These are phyloP conservation scores for Clonostachys rosea DNA, from an alignment of 2,329 filamentous ascomycete species.

Conservation along the genomic window DNA sequence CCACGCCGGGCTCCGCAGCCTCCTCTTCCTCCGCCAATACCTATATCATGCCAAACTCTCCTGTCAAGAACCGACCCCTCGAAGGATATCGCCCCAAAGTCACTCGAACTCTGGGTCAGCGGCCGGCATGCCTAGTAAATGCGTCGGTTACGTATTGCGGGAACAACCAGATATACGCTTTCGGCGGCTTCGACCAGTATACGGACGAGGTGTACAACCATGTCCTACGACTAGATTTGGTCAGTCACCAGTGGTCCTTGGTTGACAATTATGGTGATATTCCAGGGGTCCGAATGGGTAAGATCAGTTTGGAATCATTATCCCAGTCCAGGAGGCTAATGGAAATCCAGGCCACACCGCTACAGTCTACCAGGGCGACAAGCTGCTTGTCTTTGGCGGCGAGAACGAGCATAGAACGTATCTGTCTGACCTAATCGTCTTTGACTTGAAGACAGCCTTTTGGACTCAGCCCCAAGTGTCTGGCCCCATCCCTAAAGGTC, in stretches of 20 bases:
- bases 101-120: slow-evolving; percentile 70
- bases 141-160: slow-evolving; percentile 98
- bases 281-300: slow-evolving; percentile 94
- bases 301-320: slow-evolving; percentile 13
- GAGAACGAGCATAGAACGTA: slow-evolving; percentile 98
- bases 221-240: slow-evolving; percentile 82
- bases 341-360: slow-evolving; percentile 81
- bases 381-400: slow-evolving; percentile 94
- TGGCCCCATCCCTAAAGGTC: slow-evolving; percentile 80
- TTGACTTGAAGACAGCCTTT: slow-evolving; percentile 88
- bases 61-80: slow-evolving; percentile 60
- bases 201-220: slow-evolving; percentile 99
- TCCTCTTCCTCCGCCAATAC: slow-evolving; percentile 61
- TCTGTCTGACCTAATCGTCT: slow-evolving; percentile 91
- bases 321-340: background rate
- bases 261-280: slow-evolving; percentile 99
- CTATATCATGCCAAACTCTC: slow-evolving; percentile 87
- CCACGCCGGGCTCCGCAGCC: slow-evolving; percentile 10
- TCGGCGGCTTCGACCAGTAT: slow-evolving; percentile 97
- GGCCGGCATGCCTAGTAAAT: slow-evolving; percentile 93
- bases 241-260: slow-evolving; percentile 86
- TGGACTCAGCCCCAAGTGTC: slow-evolving; percentile 91
- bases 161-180: slow-evolving; percentile 95
- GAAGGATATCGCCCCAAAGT: slow-evolving; percentile 84
- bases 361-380: slow-evolving; percentile 87